Base-by-base conservation (phyloP, 805 yeast genomes). In the Lachancea dasiensis region DNA sequence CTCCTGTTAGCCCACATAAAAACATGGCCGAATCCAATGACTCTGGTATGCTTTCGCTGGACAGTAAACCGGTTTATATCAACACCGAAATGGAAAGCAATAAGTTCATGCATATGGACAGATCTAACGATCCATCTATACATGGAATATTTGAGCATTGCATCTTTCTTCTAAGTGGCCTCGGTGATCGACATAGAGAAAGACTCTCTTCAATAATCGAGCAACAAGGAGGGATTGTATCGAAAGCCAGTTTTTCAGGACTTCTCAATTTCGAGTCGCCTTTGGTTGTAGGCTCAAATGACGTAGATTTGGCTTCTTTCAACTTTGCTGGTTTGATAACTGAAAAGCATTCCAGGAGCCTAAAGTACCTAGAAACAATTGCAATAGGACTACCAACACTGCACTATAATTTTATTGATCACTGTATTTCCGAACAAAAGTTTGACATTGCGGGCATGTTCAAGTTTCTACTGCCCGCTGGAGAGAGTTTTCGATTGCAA, bases 351-450 rank as follows among this genome's bases (percentile, higher is more conserved):
- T 67, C 74, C 14, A 64, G 95, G 25, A 84, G 87, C 33, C 69
- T 79, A 6, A 87, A 86, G 51, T 87, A 81, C 54, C 55, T 87
- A 7, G 92, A 85, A 51, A 77, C 81, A 2, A 56, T 86, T 13
- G 84, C 90, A 0, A 53, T 86, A 30, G 89, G 90, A 2, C 86
- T 95, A 95, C 97, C 97, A 2, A 71, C 83, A 14, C 51, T 87
- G 21, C 77, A 85, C 3, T 70, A 72, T 39, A 52, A 60, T 6
- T 86, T 72, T 46, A 63, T 86, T 3, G 53, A 57, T 5, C 81
- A 79, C 41, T 69, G 81, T 39, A 48, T 73, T 2, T 46, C 51
- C 4, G 29, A 28, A 5, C 36, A 45, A 4, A 36, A 35, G 33
- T 14, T 58, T 3, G 27, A 29, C 6, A 19, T 21, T 3, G 38